Percentiles rank a stretch among this genome's conserved stretches.
Conservation (phyloP, 2,329 filamentous ascomycete genomes). For the Pseudocercospora crystallina region DNA sequence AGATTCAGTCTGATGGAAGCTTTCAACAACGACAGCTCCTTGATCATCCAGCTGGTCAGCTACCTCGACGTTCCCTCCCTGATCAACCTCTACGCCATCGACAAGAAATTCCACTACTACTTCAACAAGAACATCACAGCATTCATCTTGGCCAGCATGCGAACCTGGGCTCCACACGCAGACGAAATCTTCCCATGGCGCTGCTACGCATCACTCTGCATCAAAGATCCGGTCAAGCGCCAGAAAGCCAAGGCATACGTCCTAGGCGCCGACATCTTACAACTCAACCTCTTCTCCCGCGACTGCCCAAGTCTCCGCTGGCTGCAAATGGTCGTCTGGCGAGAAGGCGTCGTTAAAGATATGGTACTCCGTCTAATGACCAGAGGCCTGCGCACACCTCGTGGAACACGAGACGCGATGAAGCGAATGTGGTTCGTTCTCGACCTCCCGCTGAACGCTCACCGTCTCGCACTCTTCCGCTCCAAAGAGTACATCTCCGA, state of each 20-base stretch:
- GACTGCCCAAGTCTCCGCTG: conserved; percentile 65
- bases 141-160: conserved; percentile 58
- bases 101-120: conserved; percentile 60
- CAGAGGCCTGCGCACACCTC: conserved; percentile 51
- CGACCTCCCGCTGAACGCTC: conserved; percentile 60
- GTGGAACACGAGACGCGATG: conserved; percentile 26
- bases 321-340: conserved; percentile 64
- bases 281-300: conserved; percentile 39
- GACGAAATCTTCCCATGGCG: conserved; percentile 60
- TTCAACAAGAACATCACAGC: conserved; percentile 61
- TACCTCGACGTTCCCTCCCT: conserved; percentile 58
- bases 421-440: conserved; percentile 71
- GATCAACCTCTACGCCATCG: conserved; percentile 64
- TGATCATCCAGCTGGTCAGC: conserved; percentile 57
- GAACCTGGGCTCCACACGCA: conserved; percentile 55
- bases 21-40: conserved; percentile 43
- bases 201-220: conserved; percentile 58
- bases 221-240: conserved; percentile 55
- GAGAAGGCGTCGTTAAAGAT: conserved; percentile 58
- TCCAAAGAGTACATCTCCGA: conserved; percentile 58
- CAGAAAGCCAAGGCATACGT: conserved; percentile 24
- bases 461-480: conserved; percentile 57
- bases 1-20: conserved; percentile 37
- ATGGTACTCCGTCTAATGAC: conserved; percentile 63
- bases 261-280: conserved; percentile 16